phyloP scores from a whole-genome alignment of 2,329 filamentous ascomycete species.

The Aspergillus ochraceus region DNA sequence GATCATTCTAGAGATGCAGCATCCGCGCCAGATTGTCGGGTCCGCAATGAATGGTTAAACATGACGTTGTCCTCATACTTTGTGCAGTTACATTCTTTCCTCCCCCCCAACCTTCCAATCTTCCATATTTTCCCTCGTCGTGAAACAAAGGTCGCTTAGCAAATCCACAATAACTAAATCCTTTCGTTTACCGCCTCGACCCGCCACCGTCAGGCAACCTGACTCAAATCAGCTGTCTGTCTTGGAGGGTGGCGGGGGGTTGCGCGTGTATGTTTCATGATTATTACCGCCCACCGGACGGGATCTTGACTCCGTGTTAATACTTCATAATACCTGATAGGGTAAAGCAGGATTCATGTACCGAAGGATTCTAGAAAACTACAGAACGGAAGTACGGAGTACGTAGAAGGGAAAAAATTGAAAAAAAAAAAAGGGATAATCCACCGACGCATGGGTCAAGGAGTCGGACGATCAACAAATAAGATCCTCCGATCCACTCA shows the following conservation, averaged over 20 bases:
- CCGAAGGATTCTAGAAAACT: conserved; percentile 18
- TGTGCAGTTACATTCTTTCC: no score
- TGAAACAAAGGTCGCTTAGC: not conserved
- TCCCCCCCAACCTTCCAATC: no score
- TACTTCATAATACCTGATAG: not conserved
- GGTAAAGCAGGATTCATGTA: not conserved
- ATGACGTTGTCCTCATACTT: not conserved
- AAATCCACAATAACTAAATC: not conserved
- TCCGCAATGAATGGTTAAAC: conserved; percentile 8
- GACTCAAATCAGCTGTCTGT: not conserved
- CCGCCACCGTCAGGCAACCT: not conserved
- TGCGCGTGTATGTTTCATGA: conserved; percentile 1
- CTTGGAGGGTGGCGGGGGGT: not conserved
- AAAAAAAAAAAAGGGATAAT: not conserved
- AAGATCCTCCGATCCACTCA: not conserved
- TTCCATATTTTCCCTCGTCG: not conserved
- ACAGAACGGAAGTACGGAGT: not conserved
- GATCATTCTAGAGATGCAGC: conserved; percentile 15
- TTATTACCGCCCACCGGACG: not conserved
- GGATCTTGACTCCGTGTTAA: not conserved
- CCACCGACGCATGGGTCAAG: not conserved
- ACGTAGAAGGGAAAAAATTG: no score
- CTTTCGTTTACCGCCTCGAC: not conserved
- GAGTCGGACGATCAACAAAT: not conserved
- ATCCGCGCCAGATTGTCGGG: conserved; percentile 28